Evolutionary conservation across 495 filamentous ascomycete genomes (phyloP), one percentile per base, ranked within the genome.

Genomic region (Neurospora sp.): DNA sequence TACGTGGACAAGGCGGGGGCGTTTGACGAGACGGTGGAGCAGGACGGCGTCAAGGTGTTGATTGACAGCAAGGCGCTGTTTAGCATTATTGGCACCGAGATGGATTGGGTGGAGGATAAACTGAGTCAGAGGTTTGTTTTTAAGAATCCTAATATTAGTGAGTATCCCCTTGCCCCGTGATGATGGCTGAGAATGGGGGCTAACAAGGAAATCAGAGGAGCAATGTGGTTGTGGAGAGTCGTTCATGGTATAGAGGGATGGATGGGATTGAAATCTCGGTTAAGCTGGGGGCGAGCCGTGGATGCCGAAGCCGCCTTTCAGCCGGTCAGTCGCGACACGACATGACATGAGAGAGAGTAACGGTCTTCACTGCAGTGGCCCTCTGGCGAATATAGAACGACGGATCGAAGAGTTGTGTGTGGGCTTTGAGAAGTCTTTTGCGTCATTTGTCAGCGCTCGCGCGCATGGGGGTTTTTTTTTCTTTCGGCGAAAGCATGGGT

Each of bases 101-200:
- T 99, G 96, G 96, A 99, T 79, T 99, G 94, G 95, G 88, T 95
- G 3, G 94, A 98, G 82, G 96, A 98, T 78, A 96, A 95, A 82
- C 80, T 99, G 77, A 96, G 89, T 79, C 87, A 91, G 78, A 85
- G 91, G 77, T 99, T 99, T 84, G 90, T 97, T 74, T 99, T 99
- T 82, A 89, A 89, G 79, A 99, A 99, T 83, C 96, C 96, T 39
- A 99, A 99, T 80, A 98, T 98, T 78, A 98, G 94, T 97, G 83
- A 89, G 95, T 91, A 31, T 37, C 77, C 54, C 2, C 4, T 40
- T 23, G 27, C 40, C 10, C 18, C 8, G 40, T n/a, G n/a, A n/a
- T n/a, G n/a, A n/a, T n/a, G n/a, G n/a, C n/a, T n/a, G n/a, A n/a
- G n/a, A n/a, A n/a, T n/a, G n/a, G n/a, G n/a, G n/a, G n/a, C n/a